Conservation (phyloP, 805 yeast species). For the Candida pini region DNA sequence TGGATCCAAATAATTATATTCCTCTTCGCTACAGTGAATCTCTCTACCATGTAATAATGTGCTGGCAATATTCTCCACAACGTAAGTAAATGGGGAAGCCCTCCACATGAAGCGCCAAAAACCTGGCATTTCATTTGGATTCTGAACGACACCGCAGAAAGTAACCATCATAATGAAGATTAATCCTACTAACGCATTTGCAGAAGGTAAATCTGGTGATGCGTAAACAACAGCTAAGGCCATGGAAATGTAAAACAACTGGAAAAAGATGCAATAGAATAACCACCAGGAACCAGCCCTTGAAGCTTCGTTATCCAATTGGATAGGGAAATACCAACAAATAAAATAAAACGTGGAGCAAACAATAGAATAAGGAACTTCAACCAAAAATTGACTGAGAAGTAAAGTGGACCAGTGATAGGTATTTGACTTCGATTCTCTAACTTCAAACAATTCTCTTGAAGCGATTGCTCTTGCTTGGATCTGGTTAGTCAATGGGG, state of each 20-base stretch:
- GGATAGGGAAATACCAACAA: constrained; percentile 31
- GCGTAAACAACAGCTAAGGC: constrained; percentile 53
- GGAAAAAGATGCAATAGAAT: constrained; percentile 33
- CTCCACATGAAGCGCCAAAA: constrained; percentile 82
- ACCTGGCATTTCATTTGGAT: constrained; percentile 54
- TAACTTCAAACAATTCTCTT: constrained; percentile 60
- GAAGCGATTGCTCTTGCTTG: constrained; percentile 52
- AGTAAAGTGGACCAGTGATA: constrained; percentile 64
- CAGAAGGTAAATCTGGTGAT: constrained; percentile 63
- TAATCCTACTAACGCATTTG: constrained; percentile 53
- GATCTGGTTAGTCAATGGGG: constrained; percentile 59
- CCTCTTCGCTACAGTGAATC: constrained; percentile 43
- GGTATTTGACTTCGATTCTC: constrained; percentile 66
- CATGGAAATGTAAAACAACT: constrained; percentile 42
- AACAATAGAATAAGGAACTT: constrained; percentile 53
- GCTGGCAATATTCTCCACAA: constrained; percentile 53
- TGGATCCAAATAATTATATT: constrained; percentile 45
- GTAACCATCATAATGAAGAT: constrained; percentile 53
- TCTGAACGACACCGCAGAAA: constrained; percentile 67
- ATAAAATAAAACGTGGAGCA: constrained; percentile 43
- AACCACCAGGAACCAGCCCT: constrained; percentile 45
- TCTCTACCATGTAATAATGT: constrained; percentile 42
- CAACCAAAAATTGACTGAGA: constrained; percentile 49
- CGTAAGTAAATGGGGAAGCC: constrained; percentile 64
- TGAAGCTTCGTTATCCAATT: constrained; percentile 30